Conservation (phyloP, 75 land plant species). For the Gnetum montanum region DNA sequence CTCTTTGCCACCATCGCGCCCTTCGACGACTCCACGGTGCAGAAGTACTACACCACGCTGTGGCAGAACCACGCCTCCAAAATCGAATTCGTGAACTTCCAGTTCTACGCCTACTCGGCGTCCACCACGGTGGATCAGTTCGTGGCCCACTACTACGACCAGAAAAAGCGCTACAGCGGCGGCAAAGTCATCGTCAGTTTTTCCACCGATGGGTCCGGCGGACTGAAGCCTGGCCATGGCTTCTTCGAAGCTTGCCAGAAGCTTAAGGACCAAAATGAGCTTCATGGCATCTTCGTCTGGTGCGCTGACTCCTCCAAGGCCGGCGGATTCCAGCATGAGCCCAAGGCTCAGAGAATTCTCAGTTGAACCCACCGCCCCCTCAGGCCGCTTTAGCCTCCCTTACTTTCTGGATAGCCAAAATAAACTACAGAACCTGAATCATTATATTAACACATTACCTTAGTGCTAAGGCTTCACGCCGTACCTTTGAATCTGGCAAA, state of each 20-base stretch:
- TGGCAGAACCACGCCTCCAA: constrained; percentile 5
- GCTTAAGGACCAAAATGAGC: constrained; percentile 8
- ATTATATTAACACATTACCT: too few species aligned
- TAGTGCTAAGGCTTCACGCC: too few species aligned
- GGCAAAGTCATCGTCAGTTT: constrained; percentile 25
- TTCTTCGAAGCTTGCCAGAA: constrained; percentile 9
- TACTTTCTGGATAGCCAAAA: too few species aligned
- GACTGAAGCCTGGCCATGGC: background rate
- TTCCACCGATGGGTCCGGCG: background rate
- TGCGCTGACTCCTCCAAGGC: constrained; percentile 22
- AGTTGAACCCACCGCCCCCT: too few species aligned
- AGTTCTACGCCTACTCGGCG: constrained; percentile 18
- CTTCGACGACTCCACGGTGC: constrained; percentile 1
- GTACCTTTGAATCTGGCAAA: too few species aligned
- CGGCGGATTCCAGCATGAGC: too few species aligned
- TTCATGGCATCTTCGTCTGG: constrained; percentile 23
- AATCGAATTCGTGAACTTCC: constrained; percentile 31
- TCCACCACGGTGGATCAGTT: constrained; percentile 10
- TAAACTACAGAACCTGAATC: too few species aligned
- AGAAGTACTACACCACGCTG: constrained; percentile 13
- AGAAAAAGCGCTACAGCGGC: constrained; percentile 12
- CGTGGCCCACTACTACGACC: constrained; percentile 10
- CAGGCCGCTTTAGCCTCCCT: too few species aligned
- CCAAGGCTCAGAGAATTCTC: too few species aligned
- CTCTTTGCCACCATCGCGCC: constrained; percentile 25